These are phyloP conservation scores for Phytophthora podocarpi DNA, from an alignment of 352 stramenopile genomes.

Conservation along the genomic window DNA sequence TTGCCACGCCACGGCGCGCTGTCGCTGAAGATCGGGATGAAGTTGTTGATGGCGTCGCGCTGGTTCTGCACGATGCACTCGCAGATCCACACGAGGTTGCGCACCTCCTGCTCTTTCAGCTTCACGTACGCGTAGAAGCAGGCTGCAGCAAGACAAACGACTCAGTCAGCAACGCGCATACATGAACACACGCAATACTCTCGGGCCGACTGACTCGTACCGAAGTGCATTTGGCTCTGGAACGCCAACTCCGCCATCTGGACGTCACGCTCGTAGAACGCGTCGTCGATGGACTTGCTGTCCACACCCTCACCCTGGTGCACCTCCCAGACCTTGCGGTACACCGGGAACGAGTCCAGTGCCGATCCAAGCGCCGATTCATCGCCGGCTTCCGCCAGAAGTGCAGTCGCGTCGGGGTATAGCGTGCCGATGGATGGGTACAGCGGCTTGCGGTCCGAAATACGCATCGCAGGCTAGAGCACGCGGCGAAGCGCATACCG, in stretches of 20 bases:
- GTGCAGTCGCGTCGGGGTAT: conserved; percentile 96
- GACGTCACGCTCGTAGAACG: conserved; percentile 99
- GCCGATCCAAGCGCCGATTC: conserved; percentile 87
- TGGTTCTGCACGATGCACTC: conserved; percentile 99
- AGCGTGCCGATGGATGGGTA: conserved; percentile 98
- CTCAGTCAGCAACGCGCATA: background rate
- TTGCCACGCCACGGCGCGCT: conserved; percentile 92
- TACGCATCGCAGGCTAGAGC: conserved; percentile 93
- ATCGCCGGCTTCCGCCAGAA: conserved; percentile 93
- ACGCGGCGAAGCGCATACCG: too few relatives aligned
- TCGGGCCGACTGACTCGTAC: conserved; percentile 65
- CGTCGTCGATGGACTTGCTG: conserved; percentile 99
- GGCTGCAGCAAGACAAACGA: conserved; percentile 27
- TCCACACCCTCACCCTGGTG: conserved; percentile 93
- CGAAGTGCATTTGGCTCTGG: conserved; percentile 99
- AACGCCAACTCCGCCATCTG: conserved; percentile 98
- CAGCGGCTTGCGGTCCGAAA: conserved; percentile 96
- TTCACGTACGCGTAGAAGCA: conserved; percentile 99
- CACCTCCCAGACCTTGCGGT: conserved; percentile 97
- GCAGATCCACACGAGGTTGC: conserved; percentile 99
- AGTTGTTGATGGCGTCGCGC: conserved; percentile 99
- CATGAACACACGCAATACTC: background rate
- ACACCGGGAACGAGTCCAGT: conserved; percentile 95
- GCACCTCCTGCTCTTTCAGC: conserved; percentile 99
- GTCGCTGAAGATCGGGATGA: conserved; percentile 98